Percentiles rank a stretch among this genome's conserved stretches.
Conservation (phyloP, 257 asterid genomes). For the Eustoma russellianum region DNA sequence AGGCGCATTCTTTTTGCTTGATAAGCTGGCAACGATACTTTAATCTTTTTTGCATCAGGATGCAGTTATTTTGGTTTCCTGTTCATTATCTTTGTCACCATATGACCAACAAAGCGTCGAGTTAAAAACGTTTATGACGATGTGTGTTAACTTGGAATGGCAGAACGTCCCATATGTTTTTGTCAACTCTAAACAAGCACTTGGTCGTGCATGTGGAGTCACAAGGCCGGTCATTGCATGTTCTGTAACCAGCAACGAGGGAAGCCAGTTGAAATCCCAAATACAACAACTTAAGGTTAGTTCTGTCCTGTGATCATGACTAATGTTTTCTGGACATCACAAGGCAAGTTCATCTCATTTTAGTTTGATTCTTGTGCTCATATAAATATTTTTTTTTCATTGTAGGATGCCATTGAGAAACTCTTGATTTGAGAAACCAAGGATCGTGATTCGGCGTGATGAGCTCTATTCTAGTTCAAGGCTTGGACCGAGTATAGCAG, state of each 20-base stretch:
- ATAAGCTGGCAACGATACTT: too few species aligned
- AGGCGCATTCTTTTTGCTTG: too few species aligned
- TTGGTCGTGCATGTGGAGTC: conserved; percentile 75
- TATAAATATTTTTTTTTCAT: neutral
- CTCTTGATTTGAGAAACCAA: conserved; percentile 15
- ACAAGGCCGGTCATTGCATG: conserved; percentile 74
- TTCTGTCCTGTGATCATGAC: neutral
- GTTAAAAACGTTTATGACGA: too few species aligned
- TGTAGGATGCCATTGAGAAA: conserved; percentile 29
- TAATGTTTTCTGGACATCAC: neutral
- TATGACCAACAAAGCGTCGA: too few species aligned
- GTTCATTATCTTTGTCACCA: too few species aligned
- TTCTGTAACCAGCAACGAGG: conserved; percentile 74
- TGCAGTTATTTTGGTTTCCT: too few species aligned
- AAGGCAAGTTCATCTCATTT: neutral
- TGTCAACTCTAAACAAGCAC: conserved; percentile 73
- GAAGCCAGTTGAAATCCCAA: conserved; percentile 75
- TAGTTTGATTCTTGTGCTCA: neutral
- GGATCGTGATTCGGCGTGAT: conserved; percentile 13
- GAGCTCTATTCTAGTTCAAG: conserved; percentile 10
- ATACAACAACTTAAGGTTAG: conserved; percentile 61
- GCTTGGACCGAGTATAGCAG: conserved; percentile 10
- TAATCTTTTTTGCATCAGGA: too few species aligned
- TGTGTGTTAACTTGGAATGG: too few species aligned
- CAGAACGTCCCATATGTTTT: conserved; percentile 70